These are phyloP conservation scores for rapeseed (Brassica napus) DNA, from an alignment of 345 rosid genomes.

Conservation along the genomic window DNA sequence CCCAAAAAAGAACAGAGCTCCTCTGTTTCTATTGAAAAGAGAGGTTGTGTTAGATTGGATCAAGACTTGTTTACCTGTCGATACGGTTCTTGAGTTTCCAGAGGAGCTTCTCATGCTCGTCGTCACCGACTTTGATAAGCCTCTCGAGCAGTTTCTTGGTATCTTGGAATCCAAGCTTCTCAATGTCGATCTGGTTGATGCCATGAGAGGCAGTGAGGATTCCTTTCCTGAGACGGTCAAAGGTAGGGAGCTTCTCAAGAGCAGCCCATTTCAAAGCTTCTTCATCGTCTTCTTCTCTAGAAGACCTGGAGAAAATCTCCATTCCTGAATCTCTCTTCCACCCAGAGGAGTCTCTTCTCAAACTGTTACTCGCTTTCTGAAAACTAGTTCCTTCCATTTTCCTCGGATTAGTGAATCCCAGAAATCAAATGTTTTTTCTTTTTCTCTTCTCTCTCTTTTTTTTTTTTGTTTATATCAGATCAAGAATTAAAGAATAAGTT, in stretches of 20 bases:
- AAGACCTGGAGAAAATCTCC: constrained; percentile 59
- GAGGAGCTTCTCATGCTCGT: constrained; percentile 85
- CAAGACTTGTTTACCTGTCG: constrained; percentile 49
- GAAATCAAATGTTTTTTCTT: background rate
- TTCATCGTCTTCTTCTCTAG: constrained; percentile 68
- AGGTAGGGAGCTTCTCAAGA: constrained; percentile 80
- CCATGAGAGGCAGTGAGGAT: constrained; percentile 54
- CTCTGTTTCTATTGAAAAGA: constrained; percentile 1
- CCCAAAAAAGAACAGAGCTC: constrained; percentile 4
- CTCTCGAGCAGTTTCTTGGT: constrained; percentile 70
- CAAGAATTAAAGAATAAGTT: constrained; percentile 11
- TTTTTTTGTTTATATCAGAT: background rate
- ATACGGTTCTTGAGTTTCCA: constrained; percentile 75
- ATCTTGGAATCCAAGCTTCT: constrained; percentile 69
- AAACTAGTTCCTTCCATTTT: constrained; percentile 45
- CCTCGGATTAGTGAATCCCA: constrained; percentile 15
- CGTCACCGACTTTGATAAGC: constrained; percentile 66
- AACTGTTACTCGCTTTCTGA: constrained; percentile 45
- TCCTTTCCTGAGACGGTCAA: constrained; percentile 66
- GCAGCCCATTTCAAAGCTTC: constrained; percentile 95
- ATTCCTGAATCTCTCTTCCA: constrained; percentile 44
- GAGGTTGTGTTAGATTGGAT: background rate
- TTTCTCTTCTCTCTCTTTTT: background rate
- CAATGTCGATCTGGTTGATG: constrained; percentile 59
- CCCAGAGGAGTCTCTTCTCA: constrained; percentile 37